Evolutionary conservation across 1,139 yeast species (phyloP).

Genomic region (Meyerozyma guilliermondii): DNA sequence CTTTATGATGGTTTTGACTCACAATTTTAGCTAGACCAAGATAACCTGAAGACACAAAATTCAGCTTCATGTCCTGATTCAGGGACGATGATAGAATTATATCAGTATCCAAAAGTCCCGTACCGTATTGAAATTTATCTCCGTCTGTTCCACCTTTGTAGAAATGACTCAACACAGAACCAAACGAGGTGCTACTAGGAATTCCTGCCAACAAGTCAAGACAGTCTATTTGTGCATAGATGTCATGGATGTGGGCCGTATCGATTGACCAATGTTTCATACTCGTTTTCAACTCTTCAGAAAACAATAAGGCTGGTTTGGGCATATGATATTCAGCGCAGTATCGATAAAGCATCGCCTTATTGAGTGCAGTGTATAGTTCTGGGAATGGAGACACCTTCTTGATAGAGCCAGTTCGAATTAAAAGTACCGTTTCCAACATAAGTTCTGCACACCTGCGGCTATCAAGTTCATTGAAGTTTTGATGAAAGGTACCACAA

Average conservation of each 20-base stretch:
- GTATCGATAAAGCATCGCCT: neutral
- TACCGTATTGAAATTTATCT: neutral
- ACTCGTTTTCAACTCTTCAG: neutral
- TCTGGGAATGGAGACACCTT: neutral
- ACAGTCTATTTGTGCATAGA: neutral
- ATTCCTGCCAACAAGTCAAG: neutral
- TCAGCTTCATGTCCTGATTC: neutral
- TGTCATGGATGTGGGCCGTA: neutral
- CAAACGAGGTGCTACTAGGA: neutral
- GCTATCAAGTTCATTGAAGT: neutral
- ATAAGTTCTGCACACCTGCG: neutral
- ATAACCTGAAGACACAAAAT: neutral
- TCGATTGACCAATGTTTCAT: neutral
- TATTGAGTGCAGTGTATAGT: neutral
- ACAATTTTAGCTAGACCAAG: constrained; percentile 1
- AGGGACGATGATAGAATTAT: neutral
- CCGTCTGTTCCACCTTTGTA: neutral
- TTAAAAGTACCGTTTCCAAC: neutral
- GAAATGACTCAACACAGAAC: neutral
- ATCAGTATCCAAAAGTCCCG: neutral
- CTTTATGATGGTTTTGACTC: neutral
- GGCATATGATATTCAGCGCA: neutral
- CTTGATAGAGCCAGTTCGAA: neutral
- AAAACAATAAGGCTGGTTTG: neutral
- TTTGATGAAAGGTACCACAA: neutral